phyloP scores from a whole-genome alignment of 2,329 filamentous ascomycete species.

The Calonectria leucothoes region DNA sequence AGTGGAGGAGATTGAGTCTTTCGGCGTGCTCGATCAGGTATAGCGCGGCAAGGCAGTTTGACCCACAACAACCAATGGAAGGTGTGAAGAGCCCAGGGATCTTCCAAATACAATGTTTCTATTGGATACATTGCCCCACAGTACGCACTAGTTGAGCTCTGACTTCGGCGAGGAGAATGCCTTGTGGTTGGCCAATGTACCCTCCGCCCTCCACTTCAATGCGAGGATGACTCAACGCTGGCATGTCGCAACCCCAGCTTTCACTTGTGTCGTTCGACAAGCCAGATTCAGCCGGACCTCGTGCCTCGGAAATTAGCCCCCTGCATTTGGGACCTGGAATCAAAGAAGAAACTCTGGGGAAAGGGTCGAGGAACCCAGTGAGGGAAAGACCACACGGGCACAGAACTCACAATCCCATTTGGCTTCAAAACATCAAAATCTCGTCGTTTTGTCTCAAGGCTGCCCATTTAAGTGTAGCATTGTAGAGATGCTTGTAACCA shows the following conservation, averaged over 20 bases:
- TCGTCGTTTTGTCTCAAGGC: neutral
- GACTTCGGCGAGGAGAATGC: constrained; percentile 49
- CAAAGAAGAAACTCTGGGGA: neutral
- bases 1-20: constrained; percentile 51
- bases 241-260: constrained; percentile 38
- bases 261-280: constrained; percentile 24
- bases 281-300: neutral
- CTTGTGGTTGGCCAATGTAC: constrained; percentile 48
- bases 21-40: constrained; percentile 57
- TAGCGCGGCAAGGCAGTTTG: constrained; percentile 42
- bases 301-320: constrained; percentile 15
- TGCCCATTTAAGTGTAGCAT: neutral
- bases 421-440: neutral
- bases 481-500: neutral
- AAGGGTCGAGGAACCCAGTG: neutral
- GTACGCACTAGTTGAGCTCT: constrained; percentile 40
- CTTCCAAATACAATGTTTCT: neutral
- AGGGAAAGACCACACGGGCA: neutral
- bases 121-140: constrained; percentile 47
- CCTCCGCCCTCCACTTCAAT: constrained; percentile 25
- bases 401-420: neutral
- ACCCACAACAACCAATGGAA: constrained; percentile 43
- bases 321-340: constrained; percentile 2
- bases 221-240: constrained; percentile 47
- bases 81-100: neutral